Base-by-base conservation (phyloP, 345 rosid genomes). In the Salix arbutifolia region DNA sequence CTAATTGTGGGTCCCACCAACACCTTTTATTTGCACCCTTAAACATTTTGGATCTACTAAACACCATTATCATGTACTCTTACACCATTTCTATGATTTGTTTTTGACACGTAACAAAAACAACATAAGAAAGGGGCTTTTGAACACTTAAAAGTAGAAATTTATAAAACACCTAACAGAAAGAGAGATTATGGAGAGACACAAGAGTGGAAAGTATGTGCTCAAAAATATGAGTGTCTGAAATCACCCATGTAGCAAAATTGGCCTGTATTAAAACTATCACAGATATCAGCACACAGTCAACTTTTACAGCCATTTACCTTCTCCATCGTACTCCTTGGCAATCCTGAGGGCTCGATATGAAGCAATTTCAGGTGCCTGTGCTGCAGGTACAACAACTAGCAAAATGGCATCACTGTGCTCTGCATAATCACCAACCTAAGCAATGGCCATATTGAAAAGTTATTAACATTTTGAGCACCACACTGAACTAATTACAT, bases 351-450 rank as follows among this genome's bases (percentile, higher is more conserved):
- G 93, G 70, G 98, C 98, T 81, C 82, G 84, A 73, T 90, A 90
- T 28, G 98, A 89, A 38, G 98, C 89, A 85, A 96, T 84, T 89
- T 96, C 99, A 21, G 94, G 89, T 75, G 98, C 89, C 82, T 90
- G 93, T 79, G 76, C 84, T 77, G 99, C 99, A 79, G 99, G 97
- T 76, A 96, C 75, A 50, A 94, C 80, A 81, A 96, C 94, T 61
- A 96, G 84, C 84, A 96, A 85, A 79, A 96, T 94, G 70, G 98
- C 96, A 87, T 94, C 99, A 74, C 84, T 94, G 82, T 81, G 98
- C 82, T 92, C 89, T 61, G 64, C 92, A 85, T 87, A 91, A 69
- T 91, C 94, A 58, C 95, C 66, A 70, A 94, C 82, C 99, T 96
- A 85, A 77, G 76, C 62, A 69, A 75, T 79, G 61, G 28, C 78